Conservation (phyloP, 2,329 filamentous ascomycete genomes). For the Trichoderma semiorbis region DNA sequence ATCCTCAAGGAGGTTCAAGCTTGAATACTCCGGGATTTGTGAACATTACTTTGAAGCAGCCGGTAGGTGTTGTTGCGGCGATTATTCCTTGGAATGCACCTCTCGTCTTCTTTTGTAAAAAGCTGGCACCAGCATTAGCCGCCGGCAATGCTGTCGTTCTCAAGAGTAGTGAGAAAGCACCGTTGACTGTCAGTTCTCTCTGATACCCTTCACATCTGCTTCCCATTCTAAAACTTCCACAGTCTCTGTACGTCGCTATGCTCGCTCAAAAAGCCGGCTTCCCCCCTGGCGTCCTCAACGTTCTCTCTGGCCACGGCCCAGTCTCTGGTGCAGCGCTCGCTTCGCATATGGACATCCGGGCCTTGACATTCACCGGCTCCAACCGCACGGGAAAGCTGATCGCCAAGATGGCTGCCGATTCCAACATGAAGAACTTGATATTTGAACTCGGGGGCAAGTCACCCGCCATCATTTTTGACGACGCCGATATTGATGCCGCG, state of each 20-base stretch:
- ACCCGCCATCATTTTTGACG: constrained; percentile 54
- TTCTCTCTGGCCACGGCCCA: constrained; percentile 62
- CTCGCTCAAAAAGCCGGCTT: constrained; percentile 67
- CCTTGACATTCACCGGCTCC: constrained; percentile 68
- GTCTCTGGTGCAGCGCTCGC: constrained; percentile 62
- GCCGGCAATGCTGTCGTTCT: constrained; percentile 57
- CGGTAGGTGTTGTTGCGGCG: constrained; percentile 63
- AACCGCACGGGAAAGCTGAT: constrained; percentile 64
- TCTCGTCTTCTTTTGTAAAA: constrained; percentile 44
- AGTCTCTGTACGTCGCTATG: constrained; percentile 52
- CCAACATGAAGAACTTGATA: constrained; percentile 56
- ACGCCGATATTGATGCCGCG: constrained; percentile 50
- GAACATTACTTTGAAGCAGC: constrained; percentile 50
- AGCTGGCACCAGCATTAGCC: constrained; percentile 63
- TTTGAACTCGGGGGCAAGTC: constrained; percentile 58
- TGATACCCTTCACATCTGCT: not conserved
- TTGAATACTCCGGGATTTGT: not conserved
- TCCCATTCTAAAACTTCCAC: not conserved
- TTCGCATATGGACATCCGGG: constrained; percentile 60
- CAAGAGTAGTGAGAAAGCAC: constrained; percentile 59
- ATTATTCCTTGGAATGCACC: constrained; percentile 69
- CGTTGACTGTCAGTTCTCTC: constrained; percentile 43
- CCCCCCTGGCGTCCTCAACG: constrained; percentile 70
- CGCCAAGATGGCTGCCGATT: constrained; percentile 59
- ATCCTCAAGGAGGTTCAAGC: not conserved